A percentile compares a stretch with the other conserved stretches of the same genome.
Conservation (phyloP, 768 basidiomycete genomes). For the Boletus vermiculosoides region DNA sequence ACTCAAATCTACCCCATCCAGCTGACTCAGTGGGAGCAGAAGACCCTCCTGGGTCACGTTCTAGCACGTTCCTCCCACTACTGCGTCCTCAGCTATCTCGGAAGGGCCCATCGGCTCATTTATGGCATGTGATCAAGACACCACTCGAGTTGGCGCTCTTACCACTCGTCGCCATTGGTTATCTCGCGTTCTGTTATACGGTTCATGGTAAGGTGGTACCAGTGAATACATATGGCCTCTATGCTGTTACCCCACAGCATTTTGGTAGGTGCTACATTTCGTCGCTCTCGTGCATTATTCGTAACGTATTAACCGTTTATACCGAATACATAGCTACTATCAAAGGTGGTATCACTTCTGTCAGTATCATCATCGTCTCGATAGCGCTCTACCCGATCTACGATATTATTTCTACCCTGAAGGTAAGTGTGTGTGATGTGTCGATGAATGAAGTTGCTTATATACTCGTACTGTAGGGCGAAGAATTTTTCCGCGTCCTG, state of each 20-base stretch:
- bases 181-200: constrained; percentile 30
- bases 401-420: constrained; percentile 15
- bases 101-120: background rate
- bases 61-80: constrained; percentile 8
- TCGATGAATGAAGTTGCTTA: background rate
- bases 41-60: background rate
- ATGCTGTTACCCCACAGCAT: constrained; percentile 18
- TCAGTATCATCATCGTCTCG: constrained; percentile 30
- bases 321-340: constrained; percentile 18
- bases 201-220: constrained; percentile 25
- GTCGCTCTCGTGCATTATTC: background rate
- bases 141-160: constrained; percentile 21
- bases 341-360: constrained; percentile 28
- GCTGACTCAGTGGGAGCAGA: background rate
- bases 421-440: constrained; percentile 5
- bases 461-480: constrained; percentile 12
- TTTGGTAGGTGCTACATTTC: constrained; percentile 12
- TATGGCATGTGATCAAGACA: constrained; percentile 11
- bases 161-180: constrained; percentile 28
- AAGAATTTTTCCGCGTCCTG: constrained; percentile 31
- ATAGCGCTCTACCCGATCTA: constrained; percentile 29
- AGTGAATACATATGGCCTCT: constrained; percentile 25
- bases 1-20: background rate
- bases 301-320: background rate
- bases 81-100: constrained; percentile 1